These are phyloP conservation scores for Phtheirospermum japonicum DNA, from an alignment of 257 asterid species.

Conservation along the genomic window DNA sequence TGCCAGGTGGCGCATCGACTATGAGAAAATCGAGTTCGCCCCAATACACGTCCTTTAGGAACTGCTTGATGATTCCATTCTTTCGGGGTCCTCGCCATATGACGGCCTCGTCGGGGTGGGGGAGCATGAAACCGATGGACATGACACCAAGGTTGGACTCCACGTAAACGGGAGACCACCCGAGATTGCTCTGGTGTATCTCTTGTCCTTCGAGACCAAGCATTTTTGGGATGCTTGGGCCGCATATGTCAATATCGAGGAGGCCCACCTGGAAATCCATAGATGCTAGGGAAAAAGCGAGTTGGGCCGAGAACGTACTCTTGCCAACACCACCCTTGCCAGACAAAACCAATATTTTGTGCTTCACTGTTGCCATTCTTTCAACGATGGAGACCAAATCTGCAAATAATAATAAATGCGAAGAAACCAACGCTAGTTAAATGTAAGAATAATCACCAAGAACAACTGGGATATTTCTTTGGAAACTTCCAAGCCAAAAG, in stretches of 20 bases:
- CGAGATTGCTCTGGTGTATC: conserved; percentile 59
- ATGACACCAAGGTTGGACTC: conserved; percentile 77
- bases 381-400: conserved; percentile 64
- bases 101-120: conserved; percentile 44
- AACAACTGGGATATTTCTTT: not conserved
- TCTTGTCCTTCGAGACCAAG: conserved; percentile 72
- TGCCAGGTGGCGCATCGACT: conserved; percentile 96
- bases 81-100: conserved; percentile 84
- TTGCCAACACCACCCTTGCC: conserved; percentile 94
- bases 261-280: conserved; percentile 81
- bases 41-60: conserved; percentile 74
- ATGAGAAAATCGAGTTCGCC: conserved; percentile 88
- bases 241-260: conserved; percentile 78
- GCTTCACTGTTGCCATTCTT: conserved; percentile 84
- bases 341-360: conserved; percentile 74
- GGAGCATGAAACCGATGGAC: conserved; percentile 28
- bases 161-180: conserved; percentile 79
- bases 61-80: conserved; percentile 65
- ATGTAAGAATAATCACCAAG: not conserved
- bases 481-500: not conserved
- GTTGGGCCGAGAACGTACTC: conserved; percentile 84
- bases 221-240: conserved; percentile 86
- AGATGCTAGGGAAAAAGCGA: conserved; percentile 62
- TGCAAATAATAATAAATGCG: conserved; percentile 26
- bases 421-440: conserved; percentile 4